Evolutionary conservation across 202 grass and related monocot species (phyloP), one percentile per base, ranked within the genome.

Genomic region (Zizania palustris): DNA sequence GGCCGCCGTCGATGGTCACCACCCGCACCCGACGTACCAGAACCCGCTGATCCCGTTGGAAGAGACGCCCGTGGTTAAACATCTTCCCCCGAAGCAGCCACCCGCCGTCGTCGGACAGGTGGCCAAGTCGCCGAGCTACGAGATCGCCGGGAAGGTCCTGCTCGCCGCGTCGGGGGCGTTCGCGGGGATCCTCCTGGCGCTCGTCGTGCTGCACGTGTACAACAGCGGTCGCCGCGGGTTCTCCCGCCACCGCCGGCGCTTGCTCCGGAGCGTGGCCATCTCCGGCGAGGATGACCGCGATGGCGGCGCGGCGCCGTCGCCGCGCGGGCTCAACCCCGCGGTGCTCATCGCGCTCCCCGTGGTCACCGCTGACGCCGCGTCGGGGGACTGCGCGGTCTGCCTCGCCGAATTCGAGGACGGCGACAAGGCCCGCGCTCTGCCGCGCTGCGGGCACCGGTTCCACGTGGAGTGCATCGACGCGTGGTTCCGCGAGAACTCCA

Each of bases 391-490:
- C 72, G 84, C 78, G 33, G 78, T 86, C 13, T 86, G 84, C 84
- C 78, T 86, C 14, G 65, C 65, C 1, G 85, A 84, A 69, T 75
- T 96, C 18, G 74, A 72, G 77, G 3, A 14, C 11, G 93, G 89
- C 51, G 87, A 96, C 45, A 84, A 88, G 76, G 67, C 79, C 20
- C 90, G 89, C 72, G 58, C 42, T 41, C 72, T 96, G 69, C 87
- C 86, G 16, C 76, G 73, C 45, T 96, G 93, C 63, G 64, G 67
- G 4, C 93, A 90, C 69, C 67, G 59, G 12, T 92, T 96, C 72
- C 93, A 96, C 83, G 58, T 88, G 38, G 87, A 88, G 2, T 92
- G 89, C 80, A 90, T 96, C 79, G 93, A 88, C 76, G 75, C 86
- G 45, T 90, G 93, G 89, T 88, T 96, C 72, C 66, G 48, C 7